These are phyloP conservation scores for Chalciporus piperatus DNA, from an alignment of 768 basidiomycete genomes.

Conservation along the genomic window DNA sequence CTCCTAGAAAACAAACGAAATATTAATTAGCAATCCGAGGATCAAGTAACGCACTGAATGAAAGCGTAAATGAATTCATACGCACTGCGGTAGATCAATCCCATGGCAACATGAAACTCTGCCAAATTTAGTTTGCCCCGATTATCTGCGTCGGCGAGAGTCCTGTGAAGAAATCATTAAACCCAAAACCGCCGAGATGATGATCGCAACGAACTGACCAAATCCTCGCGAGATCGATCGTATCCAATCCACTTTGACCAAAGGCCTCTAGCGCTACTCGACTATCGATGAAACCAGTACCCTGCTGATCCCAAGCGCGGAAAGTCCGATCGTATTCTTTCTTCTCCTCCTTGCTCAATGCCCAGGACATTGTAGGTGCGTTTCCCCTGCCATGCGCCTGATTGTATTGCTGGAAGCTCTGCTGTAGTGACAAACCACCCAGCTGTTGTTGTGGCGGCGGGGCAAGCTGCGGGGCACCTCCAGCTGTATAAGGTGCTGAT, in stretches of 20 bases:
- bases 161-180: slow-evolving; percentile 48
- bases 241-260: slow-evolving; percentile 84
- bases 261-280: slow-evolving; percentile 88
- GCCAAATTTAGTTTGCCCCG: slow-evolving; percentile 93
- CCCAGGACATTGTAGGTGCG: slow-evolving; percentile 79
- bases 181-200: not conserved
- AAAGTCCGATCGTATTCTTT: slow-evolving; percentile 97
- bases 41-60: not conserved
- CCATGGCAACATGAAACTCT: slow-evolving; percentile 99
- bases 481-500: slow-evolving; percentile 55
- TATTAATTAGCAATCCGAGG: not conserved
- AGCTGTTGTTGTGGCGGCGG: slow-evolving; percentile 52
- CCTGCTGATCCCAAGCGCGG: slow-evolving; percentile 87
- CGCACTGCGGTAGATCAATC: slow-evolving; percentile 92
- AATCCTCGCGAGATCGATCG: slow-evolving; percentile 88
- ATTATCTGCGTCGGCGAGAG: slow-evolving; percentile 88
- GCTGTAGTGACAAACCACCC: slow-evolving; percentile 62
- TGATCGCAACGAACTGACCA: slow-evolving; percentile 56
- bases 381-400: slow-evolving; percentile 65
- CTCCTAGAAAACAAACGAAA: slow-evolving; percentile 44
- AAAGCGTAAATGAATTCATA: slow-evolving; percentile 16
- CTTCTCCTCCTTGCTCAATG: slow-evolving; percentile 84
- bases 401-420: slow-evolving; percentile 86
- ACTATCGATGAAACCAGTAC: slow-evolving; percentile 84
- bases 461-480: slow-evolving; percentile 62